phyloP scores from a whole-genome alignment of 208 protist species.

The Acanthamoeba polyphaga region DNA sequence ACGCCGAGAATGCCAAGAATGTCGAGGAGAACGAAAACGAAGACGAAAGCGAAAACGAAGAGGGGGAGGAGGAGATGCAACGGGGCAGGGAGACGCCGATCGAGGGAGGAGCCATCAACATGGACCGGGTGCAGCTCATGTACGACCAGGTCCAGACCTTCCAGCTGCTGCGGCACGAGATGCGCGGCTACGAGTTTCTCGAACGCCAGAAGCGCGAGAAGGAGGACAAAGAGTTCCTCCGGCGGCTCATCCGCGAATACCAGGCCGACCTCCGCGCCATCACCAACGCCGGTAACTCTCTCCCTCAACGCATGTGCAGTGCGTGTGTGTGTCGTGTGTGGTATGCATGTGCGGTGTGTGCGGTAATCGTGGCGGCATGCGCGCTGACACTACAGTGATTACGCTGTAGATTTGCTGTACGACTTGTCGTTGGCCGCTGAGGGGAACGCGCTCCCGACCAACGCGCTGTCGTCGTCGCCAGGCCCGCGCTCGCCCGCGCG shows the following conservation, averaged over 20 bases:
- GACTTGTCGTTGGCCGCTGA: background rate
- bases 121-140: background rate
- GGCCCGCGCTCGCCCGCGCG: background rate
- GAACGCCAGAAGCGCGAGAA: background rate
- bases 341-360: too few relatives aligned
- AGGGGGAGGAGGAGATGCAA: background rate
- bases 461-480: too few relatives aligned
- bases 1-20: background rate
- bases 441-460: background rate
- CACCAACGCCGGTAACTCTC: background rate
- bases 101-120: background rate
- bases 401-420: background rate
- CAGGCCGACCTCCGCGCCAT: background rate
- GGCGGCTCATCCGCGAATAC: slow-evolving; percentile 24
- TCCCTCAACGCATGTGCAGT: too few relatives aligned
- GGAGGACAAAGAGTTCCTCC: slow-evolving; percentile 7
- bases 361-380: too few relatives aligned
- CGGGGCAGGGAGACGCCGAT: background rate
- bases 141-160: background rate
- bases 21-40: background rate
- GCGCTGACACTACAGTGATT: too few relatives aligned
- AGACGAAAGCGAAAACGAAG: too few relatives aligned
- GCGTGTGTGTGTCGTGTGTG: too few relatives aligned
- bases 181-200: slow-evolving; percentile 7
- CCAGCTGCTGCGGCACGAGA: background rate